Base-by-base conservation (phyloP, 768 basidiomycete species). In the Stropharia rugosoannulata region DNA sequence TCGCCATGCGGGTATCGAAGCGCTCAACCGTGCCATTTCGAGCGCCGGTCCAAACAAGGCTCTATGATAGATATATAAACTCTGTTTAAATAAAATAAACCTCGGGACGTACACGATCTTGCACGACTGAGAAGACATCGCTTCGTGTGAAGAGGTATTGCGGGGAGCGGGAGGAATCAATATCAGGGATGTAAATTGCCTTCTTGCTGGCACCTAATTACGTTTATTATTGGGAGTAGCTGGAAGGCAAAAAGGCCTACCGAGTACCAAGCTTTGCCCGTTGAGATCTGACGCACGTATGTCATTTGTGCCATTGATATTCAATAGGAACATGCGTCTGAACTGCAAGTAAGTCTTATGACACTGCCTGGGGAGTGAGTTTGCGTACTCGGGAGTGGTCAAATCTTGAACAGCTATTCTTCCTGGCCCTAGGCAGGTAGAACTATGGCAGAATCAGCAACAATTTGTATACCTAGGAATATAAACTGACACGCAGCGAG, bases 91-190 rank as follows among this genome's bases (percentile, higher is more conserved):
- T 25, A 41, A 36, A 4, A 43, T 40, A 40, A 42, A 49, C 40
- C 12, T 19, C 22, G 29, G 22, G 10, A 62, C 74, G 5, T 40
- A 86, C 87, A 49, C 78, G 69, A 45, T 73, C 65, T 61, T 84
- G 84, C 45, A 74, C 66, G n/a, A 88, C 69, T 2, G 86, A 68
- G 59, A 90, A 82, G 0, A 88, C 83, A 61, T 89, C 87, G 51
- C 86, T 87, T 16, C 74, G 60, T 2, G 86, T 87, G 25, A 75
- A 67, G 9, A 89, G 64, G 55, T 68, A 62, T 50, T 72, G 70
- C 2, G 78, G 62, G 12, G 70, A 68, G 1, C 60, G 55, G 29
- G 72, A 62, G 2, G 61, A 54, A 35, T 80, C 78, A 43, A 87
- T 73, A 52, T 87, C 82, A 3, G 73, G 64, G 3, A 89, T 64